Percentiles rank a stretch among this genome's conserved stretches.
Conservation (phyloP, 2,329 filamentous ascomycete genomes). For the Penicillium aurantiogriseum region DNA sequence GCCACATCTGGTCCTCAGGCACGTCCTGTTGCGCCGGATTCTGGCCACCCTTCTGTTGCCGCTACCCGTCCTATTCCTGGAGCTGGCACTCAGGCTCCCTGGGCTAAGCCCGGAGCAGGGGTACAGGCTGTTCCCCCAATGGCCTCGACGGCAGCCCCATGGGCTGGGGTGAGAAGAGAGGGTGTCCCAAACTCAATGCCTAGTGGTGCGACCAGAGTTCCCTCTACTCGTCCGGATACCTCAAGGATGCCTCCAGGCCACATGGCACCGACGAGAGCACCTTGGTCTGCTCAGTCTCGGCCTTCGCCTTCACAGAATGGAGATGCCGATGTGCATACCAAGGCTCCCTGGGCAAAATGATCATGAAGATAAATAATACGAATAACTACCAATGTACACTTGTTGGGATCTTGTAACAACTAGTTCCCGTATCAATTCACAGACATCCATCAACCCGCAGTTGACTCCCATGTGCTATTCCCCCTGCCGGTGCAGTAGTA, state of each 20-base stretch:
- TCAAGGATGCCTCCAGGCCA: constrained; percentile 31
- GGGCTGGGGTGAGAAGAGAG: constrained; percentile 24
- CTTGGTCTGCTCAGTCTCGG: constrained; percentile 26
- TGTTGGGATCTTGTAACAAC: neutral
- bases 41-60: constrained; percentile 11
- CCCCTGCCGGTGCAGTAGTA: neutral
- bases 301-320: constrained; percentile 17
- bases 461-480: neutral
- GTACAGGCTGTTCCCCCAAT: constrained; percentile 18
- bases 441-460: neutral
- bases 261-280: constrained; percentile 36
- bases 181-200: constrained; percentile 3
- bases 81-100: constrained; percentile 37
- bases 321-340: constrained; percentile 29
- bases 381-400: neutral
- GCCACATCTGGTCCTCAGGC: constrained; percentile 38
- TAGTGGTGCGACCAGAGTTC: constrained; percentile 3
- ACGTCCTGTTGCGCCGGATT: constrained; percentile 22
- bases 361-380: neutral
- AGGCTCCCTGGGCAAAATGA: constrained; percentile 42
- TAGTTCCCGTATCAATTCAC: neutral
- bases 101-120: constrained; percentile 28
- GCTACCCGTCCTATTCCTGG: constrained; percentile 17
- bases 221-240: constrained; percentile 26
- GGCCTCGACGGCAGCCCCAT: constrained; percentile 32